Conservation (phyloP, 768 basidiomycete genomes). For the Suillus variegatus region DNA sequence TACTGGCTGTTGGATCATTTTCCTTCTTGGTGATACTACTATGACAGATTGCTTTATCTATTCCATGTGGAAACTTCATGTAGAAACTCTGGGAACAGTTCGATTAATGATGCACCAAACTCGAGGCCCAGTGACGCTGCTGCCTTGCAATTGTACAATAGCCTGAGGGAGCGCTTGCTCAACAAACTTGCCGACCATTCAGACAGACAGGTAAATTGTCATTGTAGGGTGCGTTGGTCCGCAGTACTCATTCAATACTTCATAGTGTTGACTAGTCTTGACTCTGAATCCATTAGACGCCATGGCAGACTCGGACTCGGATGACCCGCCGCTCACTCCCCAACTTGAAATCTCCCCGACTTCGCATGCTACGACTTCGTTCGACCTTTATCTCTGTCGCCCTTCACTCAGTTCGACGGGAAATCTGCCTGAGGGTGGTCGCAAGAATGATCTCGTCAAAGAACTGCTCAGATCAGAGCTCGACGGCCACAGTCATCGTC, state of each 20-base stretch:
- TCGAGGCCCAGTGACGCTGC: too few relatives aligned
- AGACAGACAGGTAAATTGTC: neutral
- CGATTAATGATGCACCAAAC: too few relatives aligned
- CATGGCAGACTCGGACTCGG: neutral
- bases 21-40: neutral
- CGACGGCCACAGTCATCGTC: neutral
- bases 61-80: too few relatives aligned
- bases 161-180: neutral
- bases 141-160: neutral
- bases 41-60: too few relatives aligned
- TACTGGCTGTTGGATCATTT: neutral
- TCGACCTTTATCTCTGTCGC: neutral
- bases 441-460: neutral
- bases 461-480: neutral
- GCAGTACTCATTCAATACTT: too few relatives aligned
- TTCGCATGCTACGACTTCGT: neutral
- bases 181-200: neutral
- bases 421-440: neutral
- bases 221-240: neutral
- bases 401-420: neutral
- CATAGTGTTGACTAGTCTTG: neutral
- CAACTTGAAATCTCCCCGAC: neutral
- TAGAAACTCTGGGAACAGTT: too few relatives aligned
- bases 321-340: neutral
- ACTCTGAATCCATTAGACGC: neutral